Evolutionary conservation across 2,329 filamentous ascomycete species (phyloP).

Genomic region (Alternaria longipes): DNA sequence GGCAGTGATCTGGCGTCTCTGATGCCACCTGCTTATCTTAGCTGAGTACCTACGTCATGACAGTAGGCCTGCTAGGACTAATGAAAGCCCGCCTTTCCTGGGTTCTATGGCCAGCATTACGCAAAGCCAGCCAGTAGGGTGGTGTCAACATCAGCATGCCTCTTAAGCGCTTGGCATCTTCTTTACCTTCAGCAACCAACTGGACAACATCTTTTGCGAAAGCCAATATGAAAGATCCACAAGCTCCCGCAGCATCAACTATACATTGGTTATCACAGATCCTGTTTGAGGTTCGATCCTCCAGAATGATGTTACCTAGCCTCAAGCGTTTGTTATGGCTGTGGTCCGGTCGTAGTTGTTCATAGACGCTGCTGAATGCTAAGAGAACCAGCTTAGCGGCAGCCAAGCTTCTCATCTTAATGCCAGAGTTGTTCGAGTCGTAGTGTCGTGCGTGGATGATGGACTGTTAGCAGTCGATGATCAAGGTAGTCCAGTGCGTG

Average conservation of each 20-base stretch:
- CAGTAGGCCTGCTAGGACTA: no score
- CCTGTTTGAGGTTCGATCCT: not conserved
- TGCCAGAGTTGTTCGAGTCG: not conserved
- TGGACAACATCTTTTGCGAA: conserved; percentile 9
- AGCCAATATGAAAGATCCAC: conserved; percentile 5
- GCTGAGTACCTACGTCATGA: no score
- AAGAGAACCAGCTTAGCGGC: not conserved
- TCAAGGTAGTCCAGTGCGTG: conserved; percentile 2
- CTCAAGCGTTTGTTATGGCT: not conserved
- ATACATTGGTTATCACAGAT: no score
- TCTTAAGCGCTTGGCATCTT: not conserved
- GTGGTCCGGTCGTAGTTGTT: not conserved
- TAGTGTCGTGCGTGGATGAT: not conserved
- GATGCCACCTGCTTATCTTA: no score
- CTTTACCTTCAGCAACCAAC: conserved; percentile 2
- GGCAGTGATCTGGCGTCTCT: no score
- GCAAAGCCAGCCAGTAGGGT: not conserved
- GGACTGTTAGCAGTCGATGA: conserved; percentile 8
- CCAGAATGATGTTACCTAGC: not conserved
- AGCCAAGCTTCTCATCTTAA: not conserved
- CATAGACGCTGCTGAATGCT: not conserved
- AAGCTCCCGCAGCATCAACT: not conserved
- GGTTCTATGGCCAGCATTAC: no score
- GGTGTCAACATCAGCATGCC: not conserved
- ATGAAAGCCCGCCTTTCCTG: no score